phyloP scores from a whole-genome alignment of 345 rosid genomes.

The Bruguiera parviflora region DNA sequence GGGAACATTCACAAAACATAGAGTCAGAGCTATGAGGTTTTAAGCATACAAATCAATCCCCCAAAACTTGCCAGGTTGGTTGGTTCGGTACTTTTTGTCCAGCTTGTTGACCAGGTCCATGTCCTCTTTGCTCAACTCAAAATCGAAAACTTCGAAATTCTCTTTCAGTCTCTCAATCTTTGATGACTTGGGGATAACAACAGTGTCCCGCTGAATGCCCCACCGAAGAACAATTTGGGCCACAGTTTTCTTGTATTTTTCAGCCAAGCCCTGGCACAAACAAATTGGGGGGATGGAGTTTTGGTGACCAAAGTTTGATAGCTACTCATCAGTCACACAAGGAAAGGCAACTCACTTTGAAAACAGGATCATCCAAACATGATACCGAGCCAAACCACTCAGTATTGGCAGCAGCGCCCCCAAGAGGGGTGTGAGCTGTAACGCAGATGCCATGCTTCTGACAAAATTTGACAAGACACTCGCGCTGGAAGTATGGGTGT shows the following conservation, averaged over 20 bases:
- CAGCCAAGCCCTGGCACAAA: constrained; percentile 55
- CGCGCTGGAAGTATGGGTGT: constrained; percentile 90
- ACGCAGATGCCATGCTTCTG: constrained; percentile 79
- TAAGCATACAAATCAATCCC: constrained; percentile 73
- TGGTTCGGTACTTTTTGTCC: constrained; percentile 62
- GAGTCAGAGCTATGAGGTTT: constrained; percentile 10
- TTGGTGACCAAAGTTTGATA: no score
- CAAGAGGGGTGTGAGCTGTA: constrained; percentile 85
- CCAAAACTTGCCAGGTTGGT: constrained; percentile 81
- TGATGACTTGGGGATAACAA: constrained; percentile 72
- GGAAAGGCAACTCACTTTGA: constrained; percentile 44
- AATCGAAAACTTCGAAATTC: constrained; percentile 59
- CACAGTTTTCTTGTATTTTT: constrained; percentile 67
- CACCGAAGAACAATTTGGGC: constrained; percentile 76
- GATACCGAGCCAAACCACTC: constrained; percentile 73
- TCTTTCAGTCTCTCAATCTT: constrained; percentile 61
- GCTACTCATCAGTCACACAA: neutral
- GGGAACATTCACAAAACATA: neutral
- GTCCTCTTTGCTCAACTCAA: constrained; percentile 63
- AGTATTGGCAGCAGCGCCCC: constrained; percentile 70
- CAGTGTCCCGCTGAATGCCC: constrained; percentile 77
- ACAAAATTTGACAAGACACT: constrained; percentile 81
- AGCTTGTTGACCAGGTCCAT: constrained; percentile 55
- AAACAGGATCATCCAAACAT: constrained; percentile 72
- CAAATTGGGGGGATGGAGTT: neutral